Base-by-base conservation (phyloP, 306 rosid species). In the Trifolium pratense region DNA sequence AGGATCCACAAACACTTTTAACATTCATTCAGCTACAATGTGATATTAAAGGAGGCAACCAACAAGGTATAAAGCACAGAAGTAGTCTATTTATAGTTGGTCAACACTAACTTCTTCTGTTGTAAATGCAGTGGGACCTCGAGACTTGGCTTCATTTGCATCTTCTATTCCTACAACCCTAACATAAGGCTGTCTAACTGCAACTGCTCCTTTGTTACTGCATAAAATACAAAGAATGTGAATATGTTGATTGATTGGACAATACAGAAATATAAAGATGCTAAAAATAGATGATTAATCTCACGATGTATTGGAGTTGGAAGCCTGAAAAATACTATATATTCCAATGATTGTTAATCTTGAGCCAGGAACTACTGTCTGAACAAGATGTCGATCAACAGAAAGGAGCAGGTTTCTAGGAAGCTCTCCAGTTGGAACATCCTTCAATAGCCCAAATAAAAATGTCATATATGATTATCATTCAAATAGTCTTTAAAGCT, bases 401-500 rank as follows among this genome's bases (percentile, higher is more conserved):
- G 99, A 94, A 14, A 94, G 89, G 85, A 94, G 97, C 79, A 91
- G 76, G 85, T 94, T 94, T 83, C 99, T 88, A 34, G 99, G 99
- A 80, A 94, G 97, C 85, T 94, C 97, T 70, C 99, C 99, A 13
- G 97, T 90, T 16, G 99, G 99, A 66, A 91, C 97, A 75, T 94
- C 97, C 99, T 94, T 79, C 87, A 88, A 71, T 42, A 78, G 67
- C 71, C 69, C 65, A 84, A 15, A 55, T 25, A 14, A 74, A 79
- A 17, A 36, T 36, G 32, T 36, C 56, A 74, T 40, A 82, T 32
- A 55, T 49, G 23, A 68, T 67, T 16, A 62, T 69, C 37, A 59
- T 16, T 23, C 48, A 32, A 53, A 34, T 7, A 31, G 18, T 64
- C 56, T 15, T 53, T 14, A 4, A 68, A 67, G 10, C 48, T 29